These are phyloP conservation scores for Sporothrix luriei DNA, from an alignment of 2,329 filamentous ascomycete genomes.

Conservation along the genomic window DNA sequence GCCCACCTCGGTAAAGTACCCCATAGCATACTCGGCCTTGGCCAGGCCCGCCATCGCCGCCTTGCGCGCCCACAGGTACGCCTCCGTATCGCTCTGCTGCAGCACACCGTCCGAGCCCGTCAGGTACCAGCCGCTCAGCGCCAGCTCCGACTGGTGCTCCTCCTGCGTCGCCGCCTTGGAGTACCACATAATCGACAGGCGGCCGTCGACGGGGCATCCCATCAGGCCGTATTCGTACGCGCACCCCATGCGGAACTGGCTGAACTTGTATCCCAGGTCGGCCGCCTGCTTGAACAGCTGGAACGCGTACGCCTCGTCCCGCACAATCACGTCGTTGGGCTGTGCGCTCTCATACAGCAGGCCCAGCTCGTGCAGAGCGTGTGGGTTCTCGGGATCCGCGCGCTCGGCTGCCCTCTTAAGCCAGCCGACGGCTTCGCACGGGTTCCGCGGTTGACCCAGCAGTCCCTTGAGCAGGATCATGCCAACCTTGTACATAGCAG, in stretches of 20 bases:
- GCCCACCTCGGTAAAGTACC: conserved; percentile 93
- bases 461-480: conserved; percentile 94
- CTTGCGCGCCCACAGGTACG: conserved; percentile 95
- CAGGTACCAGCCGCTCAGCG: conserved; percentile 89
- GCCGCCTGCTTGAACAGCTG: conserved; percentile 82
- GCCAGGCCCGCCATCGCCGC: conserved; percentile 83
- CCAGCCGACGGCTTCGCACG: conserved; percentile 86
- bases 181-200: conserved; percentile 91
- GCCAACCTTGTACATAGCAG: conserved; percentile 97
- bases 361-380: conserved; percentile 87
- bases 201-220: conserved; percentile 78
- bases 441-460: conserved; percentile 80
- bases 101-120: conserved; percentile 87
- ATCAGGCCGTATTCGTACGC: conserved; percentile 88
- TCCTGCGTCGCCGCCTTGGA: conserved; percentile 86
- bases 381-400: conserved; percentile 87
- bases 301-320: conserved; percentile 80
- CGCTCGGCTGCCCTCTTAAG: conserved; percentile 88
- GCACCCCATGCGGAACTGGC: conserved; percentile 84
- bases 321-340: conserved; percentile 71
- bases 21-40: conserved; percentile 98
- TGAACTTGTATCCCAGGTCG: conserved; percentile 90
- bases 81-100: conserved; percentile 90
- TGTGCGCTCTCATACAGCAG: conserved; percentile 66
- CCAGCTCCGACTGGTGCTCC: conserved; percentile 89